Evolutionary conservation across 495 filamentous ascomycete species (phyloP), one percentile per base, ranked within the genome.

Genomic region (Lineolata rhizophorae): DNA sequence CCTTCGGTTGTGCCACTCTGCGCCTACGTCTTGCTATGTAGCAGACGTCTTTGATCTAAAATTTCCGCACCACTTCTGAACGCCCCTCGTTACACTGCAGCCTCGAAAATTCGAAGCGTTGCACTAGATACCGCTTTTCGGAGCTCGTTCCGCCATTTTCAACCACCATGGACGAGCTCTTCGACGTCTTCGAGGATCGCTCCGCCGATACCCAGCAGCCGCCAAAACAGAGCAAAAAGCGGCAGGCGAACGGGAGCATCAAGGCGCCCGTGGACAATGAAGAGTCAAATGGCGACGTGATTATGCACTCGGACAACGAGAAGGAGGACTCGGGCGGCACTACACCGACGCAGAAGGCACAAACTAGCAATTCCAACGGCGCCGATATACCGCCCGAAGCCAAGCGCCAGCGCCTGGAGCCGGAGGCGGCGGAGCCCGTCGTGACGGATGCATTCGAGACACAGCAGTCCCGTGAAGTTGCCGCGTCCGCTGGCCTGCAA

Each of bases 401-500:
- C 35, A 97, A 94, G 54, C 72, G 85, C 25, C 72, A 68, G 40
- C 67, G 77, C 40, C 67, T 73, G 41, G 67, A 83, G 29, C 61
- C 64, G 25, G 72, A 66, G 40, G 64, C 73, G 11, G n/a, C n/a
- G n/a, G 80, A 75, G 36, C 81, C 87, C 12, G 70, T 94, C 24
- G 67, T 94, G 37, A 82, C 82, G 25, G 87, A 97, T 55, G 67
- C 77, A 10, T 97, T 95, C 52, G 72, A 95, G 54, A 93, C 90
- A n/a, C 81, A 82, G 46, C 76, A 92, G 53, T 84, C 84, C 26
- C 60, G 81, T 55, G 80, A 97, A 49, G 66, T 94, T 18, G 75
- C 72, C 20, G 76, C 70, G 3, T 73, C 78, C 4, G 70, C 72
- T 33, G 85, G 83, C n/a, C 66, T 94, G 20, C 76, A 82, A 41